Evolutionary conservation across 495 filamentous ascomycete genomes (phyloP), one percentile per base, ranked within the genome.

Genomic region (Chaetomium cochliodes): DNA sequence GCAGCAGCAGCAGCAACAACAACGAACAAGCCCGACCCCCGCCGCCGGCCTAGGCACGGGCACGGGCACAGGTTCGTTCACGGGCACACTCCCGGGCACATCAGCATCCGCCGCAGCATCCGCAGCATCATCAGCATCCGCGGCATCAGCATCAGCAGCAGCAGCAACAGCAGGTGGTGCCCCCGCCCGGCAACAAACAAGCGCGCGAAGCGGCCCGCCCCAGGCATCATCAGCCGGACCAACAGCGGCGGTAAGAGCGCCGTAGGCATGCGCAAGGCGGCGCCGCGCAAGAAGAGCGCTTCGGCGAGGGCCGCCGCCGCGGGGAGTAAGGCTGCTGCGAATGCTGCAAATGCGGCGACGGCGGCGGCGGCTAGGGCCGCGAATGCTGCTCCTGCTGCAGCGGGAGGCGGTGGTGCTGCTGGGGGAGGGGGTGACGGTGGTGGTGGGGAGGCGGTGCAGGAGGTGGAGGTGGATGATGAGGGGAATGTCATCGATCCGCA

Each of bases 401-500:
- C 5, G 5, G n/a, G n/a, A n/a, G 41, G 41, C 18, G 41, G 11
- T 1, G 41, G 41, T 44, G 23, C 25, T 2, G 41, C 13, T 44
- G 41, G 1, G 13, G 41, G 41, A 2, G 50, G 22, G 42, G 78
- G 71, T 51, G 67, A 76, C 77, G 67, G 67, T 25, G 44, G 20
- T 16, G 65, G 23, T 18, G 63, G 54, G 6, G 63, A 46, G 30
- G 65, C 65, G 6, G 52, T 18, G 11, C 23, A 75, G n/a, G 81
- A 80, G 63, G 77, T 79, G 8, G 82, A 87, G 60, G 80, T 86
- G 57, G 83, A 85, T 56, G 86, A 87, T 60, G 86, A 85, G 58
- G 86, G 83, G 8, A 92, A 96, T 70, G 80, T 88, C 63, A 92
- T 96, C 69, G 92, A 96, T 76, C 87, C 91, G 6, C 83, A 92